Conservation (phyloP, 2,329 filamentous ascomycete species). For the Colletotrichum sp. region DNA sequence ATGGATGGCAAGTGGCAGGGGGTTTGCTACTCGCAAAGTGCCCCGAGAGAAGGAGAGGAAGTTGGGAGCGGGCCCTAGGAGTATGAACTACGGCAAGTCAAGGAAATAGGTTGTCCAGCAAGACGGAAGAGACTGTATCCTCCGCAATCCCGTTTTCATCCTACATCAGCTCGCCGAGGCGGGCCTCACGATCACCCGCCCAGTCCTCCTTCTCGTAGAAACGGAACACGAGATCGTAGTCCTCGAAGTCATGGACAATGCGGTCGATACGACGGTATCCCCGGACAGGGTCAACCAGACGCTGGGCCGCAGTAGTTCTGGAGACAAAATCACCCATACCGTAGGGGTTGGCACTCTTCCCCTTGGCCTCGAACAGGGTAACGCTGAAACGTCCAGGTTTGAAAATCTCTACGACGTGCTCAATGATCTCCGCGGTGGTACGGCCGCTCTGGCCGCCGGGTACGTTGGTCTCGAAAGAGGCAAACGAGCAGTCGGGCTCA, state of each 20-base stretch:
- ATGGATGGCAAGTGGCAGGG: not conserved
- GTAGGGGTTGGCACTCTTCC: conserved; percentile 47
- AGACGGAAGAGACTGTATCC: not conserved
- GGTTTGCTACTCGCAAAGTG: not conserved
- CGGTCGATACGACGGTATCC: conserved; percentile 92
- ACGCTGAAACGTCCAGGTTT: conserved; percentile 97
- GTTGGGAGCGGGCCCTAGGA: not conserved
- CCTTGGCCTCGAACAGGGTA: conserved; percentile 93
- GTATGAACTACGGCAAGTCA: not conserved
- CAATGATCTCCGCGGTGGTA: conserved; percentile 87
- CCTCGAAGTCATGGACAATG: conserved; percentile 96
- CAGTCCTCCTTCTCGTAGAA: conserved; percentile 94
- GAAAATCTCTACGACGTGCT: conserved; percentile 96
- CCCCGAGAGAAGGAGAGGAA: not conserved
- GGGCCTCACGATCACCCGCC: conserved; percentile 56
- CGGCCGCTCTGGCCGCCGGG: conserved; percentile 87
- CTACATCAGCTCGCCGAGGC: conserved; percentile 58
- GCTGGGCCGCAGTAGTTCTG: conserved; percentile 44
- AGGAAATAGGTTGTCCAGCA: not conserved
- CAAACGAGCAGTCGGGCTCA: conserved; percentile 95
- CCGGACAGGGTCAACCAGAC: conserved; percentile 75
- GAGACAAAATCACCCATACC: conserved; percentile 45
- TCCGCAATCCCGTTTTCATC: not conserved
- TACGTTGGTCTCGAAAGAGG: conserved; percentile 98
- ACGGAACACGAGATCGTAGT: conserved; percentile 94